Percentiles rank a stretch among this genome's conserved stretches.
These are phyloP conservation scores for Alloteropsis angusta DNA, from an alignment of 202 grass and related monocot genomes.

Conservation along the genomic window DNA sequence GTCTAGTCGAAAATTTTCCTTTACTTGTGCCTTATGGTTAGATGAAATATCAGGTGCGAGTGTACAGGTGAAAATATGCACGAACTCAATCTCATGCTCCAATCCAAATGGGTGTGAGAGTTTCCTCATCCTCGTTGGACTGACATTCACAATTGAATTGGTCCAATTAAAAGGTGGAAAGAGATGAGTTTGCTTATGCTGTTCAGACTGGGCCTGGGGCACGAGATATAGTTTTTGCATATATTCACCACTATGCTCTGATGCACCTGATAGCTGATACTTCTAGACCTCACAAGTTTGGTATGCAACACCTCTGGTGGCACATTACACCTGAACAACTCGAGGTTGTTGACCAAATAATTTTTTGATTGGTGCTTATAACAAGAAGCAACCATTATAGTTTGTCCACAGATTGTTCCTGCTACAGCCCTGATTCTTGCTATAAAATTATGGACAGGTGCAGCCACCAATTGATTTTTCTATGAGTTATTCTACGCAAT, in stretches of 20 bases:
- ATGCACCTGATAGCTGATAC: not conserved
- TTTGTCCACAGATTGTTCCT: not conserved
- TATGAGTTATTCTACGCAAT: conserved; percentile 45
- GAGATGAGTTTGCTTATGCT: not conserved
- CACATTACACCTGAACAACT: not conserved
- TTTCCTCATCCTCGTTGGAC: not conserved
- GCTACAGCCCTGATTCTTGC: not conserved
- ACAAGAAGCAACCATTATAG: not conserved
- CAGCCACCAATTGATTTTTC: conserved; percentile 49
- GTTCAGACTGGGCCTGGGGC: not conserved
- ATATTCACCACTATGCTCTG: not conserved
- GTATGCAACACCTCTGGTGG: not conserved
- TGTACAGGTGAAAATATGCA: not conserved
- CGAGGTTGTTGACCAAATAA: not conserved
- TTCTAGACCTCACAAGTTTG: not conserved
- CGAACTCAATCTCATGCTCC: not conserved
- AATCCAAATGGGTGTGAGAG: not conserved
- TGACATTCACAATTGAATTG: not conserved
- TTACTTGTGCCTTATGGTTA: not conserved
- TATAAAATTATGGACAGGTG: conserved; percentile 27
- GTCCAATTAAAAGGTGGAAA: not conserved
- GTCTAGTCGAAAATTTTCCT: not conserved
- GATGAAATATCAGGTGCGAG: not conserved
- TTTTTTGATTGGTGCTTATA: not conserved
- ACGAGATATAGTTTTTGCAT: not conserved